Base-by-base conservation (phyloP, 2,329 filamentous ascomycete genomes). In the Aspergillus vadensis region DNA sequence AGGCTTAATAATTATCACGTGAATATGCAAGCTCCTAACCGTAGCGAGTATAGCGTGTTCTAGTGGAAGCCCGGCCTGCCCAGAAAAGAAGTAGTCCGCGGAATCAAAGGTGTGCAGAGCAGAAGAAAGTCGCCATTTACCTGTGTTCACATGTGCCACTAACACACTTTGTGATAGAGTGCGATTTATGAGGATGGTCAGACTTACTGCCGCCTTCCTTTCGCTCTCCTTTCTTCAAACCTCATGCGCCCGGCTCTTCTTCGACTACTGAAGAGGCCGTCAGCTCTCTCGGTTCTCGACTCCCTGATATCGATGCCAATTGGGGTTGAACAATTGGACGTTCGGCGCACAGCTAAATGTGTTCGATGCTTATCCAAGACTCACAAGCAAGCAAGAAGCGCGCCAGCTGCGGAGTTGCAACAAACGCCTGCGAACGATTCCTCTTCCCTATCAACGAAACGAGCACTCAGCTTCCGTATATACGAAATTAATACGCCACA, bases 181-280 rank as follows among this genome's bases (percentile, higher is more conserved):
- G 21, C 21, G 36, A 54, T 59, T 59, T 56, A 69, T 63, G 63
- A 74, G 66, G 70, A 74, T 76, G 74, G 64, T 71, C 62, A 68
- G 58, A 51, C 54, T 41, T 55, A 19, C 48, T 38, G 39, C 62
- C 21, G 50, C 30, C 57, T 63, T 59, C 51, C 61, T 51, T 52
- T 59, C 58, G 57, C 64, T 61, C 58, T 55, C 55, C 61, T 65
- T 43, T 36, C 61, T 57, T 61, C 60, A 68, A 53, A 62, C 70
- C 67, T 63, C 65, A 79, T 79, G 77, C 76, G 77, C 68, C 72
- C 75, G 71, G 77, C 76, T 71, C 72, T 79, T 72, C 72, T 77
- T 69, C 74, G 75, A 71, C 67, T 78, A 59, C 67, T 78, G 73
- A 76, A 74, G 72, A 76, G 75, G 68, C 75, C 75, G 63, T 77